Percentiles rank a stretch among this genome's conserved stretches.
phyloP scores from a whole-genome alignment of 1,284 basidiomycete genomes.

The Leccinum olivaceoglutinosum region DNA sequence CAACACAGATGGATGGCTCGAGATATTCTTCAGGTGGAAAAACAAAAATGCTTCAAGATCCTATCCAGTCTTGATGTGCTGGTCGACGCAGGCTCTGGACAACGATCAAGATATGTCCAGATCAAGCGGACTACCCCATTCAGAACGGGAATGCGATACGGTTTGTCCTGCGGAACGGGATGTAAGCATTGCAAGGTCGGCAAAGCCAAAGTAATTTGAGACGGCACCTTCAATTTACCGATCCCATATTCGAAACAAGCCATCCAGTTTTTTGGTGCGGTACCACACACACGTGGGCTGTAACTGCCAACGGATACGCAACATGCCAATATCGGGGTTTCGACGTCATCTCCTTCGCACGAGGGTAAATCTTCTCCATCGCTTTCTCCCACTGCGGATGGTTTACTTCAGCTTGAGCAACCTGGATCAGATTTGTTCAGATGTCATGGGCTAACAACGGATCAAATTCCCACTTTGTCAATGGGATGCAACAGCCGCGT shows the following conservation, averaged over 20 bases:
- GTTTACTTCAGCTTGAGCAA: conserved; percentile 94
- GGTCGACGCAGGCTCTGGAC: conserved; percentile 79
- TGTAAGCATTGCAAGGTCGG: not conserved
- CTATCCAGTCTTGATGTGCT: conserved; percentile 75
- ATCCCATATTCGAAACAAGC: conserved; percentile 66
- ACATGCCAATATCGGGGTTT: conserved; percentile 91
- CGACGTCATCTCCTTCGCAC: conserved; percentile 80
- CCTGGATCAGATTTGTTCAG: conserved; percentile 39
- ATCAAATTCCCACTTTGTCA: conserved; percentile 57
- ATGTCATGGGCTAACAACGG: not conserved
- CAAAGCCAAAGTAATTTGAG: not conserved
- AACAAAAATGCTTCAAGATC: conserved; percentile 69
- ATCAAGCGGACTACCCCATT: conserved; percentile 82
- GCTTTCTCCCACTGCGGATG: conserved; percentile 93
- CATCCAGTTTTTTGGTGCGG: conserved; percentile 84
- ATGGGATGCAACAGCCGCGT: conserved; percentile 82
- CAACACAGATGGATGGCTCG: conserved; percentile 74
- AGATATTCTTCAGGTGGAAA: conserved; percentile 72
- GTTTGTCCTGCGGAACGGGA: conserved; percentile 61
- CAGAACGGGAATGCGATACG: conserved; percentile 67
- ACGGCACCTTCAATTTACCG: conserved; percentile 71
- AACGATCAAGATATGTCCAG: conserved; percentile 94
- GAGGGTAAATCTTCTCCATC: conserved; percentile 80
- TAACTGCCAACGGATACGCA: conserved; percentile 84
- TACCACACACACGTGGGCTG: conserved; percentile 75